Percentiles rank a stretch among this genome's conserved stretches.
These are phyloP conservation scores for Cryptosporidium baileyi DNA, from an alignment of 169 alveolate genomes.

Conservation along the genomic window DNA sequence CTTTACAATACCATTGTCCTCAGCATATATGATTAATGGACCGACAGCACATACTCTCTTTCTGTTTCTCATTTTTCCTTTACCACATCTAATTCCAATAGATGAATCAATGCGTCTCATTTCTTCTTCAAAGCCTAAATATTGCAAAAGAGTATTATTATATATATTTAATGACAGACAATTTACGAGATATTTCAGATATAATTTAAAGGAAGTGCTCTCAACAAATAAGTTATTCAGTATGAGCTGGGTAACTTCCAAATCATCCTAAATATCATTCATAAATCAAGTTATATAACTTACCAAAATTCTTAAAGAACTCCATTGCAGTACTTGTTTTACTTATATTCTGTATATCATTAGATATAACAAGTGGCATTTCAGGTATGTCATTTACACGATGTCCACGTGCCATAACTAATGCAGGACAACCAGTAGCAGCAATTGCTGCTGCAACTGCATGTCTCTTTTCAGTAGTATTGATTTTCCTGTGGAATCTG, in stretches of 20 bases:
- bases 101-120: constrained; percentile 73
- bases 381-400: constrained; percentile 91
- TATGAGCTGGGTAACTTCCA: constrained; percentile 72
- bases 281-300: constrained; percentile 23
- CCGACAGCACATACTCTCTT: constrained; percentile 94
- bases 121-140: constrained; percentile 54
- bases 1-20: constrained; percentile 90
- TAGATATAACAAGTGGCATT: constrained; percentile 94
- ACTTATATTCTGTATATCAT: constrained; percentile 68
- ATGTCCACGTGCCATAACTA: constrained; percentile 99
- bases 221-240: constrained; percentile 56
- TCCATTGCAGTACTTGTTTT: constrained; percentile 64
- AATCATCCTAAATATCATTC: constrained; percentile 53
- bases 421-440: constrained; percentile 95
- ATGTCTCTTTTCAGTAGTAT: constrained; percentile 94
- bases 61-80: constrained; percentile 95
- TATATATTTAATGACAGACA: not conserved
- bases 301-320: constrained; percentile 63
- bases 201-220: constrained; percentile 43
- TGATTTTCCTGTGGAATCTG: constrained; percentile 97
- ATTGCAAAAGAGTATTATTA: not conserved
- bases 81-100: constrained; percentile 90
- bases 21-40: constrained; percentile 95
- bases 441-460: constrained; percentile 98
- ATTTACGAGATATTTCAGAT: not conserved